Base-by-base conservation (phyloP, 352 stramenopile species). In the Phytophthora ramorum region DNA sequence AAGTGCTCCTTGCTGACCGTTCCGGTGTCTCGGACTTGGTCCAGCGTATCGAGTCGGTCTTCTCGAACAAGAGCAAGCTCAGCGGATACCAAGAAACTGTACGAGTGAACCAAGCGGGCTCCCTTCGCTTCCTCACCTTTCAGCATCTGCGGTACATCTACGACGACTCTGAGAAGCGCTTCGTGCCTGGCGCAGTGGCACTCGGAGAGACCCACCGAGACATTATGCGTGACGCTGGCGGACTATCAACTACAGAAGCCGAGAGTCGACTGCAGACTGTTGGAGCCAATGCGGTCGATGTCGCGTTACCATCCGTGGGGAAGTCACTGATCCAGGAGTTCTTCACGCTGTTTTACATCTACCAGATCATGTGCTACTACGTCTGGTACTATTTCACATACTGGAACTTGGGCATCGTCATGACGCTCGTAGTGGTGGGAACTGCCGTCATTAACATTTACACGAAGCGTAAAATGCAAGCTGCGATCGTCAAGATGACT, bases 301-400 rank as follows among this genome's bases (percentile, higher is more conserved):
- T 37, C 32, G 10, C 32, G 2, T 37, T 37, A 7, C 32, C 32
- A 37, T 37, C 32, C 32, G 7, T 37, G 3, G 7, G 32, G 32
- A 37, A 37, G 32, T 37, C 32, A 12, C 32, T 34, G 2, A 66
- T 82, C n/a, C 24, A 28, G 73, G 71, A 85, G 49, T 69, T 81
- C n/a, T 59, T 83, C 20, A 75, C 63, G 13, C 58, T 83, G 7
- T 84, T 80, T 19, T 83, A 82, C 58, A 66, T 86, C 14, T 86
- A 86, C 45, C 75, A 83, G 59, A 61, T 85, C 56, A 78, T 82
- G 64, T 80, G 75, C 64, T 89, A 89, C 65, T 83, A 75, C 51
- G 71, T 85, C 12, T 89, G 79, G 79, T 79, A 79, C 46, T 89
- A 81, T 58, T 83, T 73, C 53, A 78, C 65, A 12, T 89, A 87